phyloP scores from a whole-genome alignment of 2,329 filamentous ascomycete species.

The Diaporthe caulivora region DNA sequence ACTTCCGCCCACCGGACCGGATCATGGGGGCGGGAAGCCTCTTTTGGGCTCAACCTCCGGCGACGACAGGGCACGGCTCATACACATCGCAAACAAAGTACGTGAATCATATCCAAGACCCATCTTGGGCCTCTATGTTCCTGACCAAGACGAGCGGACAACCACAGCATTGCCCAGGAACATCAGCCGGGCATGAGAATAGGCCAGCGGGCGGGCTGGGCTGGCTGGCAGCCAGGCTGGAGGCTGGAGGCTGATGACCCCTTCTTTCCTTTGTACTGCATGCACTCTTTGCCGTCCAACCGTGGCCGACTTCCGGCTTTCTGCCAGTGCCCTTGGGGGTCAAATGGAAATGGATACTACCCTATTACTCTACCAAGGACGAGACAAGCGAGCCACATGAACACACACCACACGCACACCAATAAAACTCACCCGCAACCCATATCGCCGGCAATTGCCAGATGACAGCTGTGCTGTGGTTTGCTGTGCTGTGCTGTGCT shows the following conservation, averaged over 20 bases:
- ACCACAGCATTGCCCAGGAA: background rate
- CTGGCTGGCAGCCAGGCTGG: background rate
- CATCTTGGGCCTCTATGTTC: background rate
- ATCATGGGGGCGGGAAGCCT: background rate
- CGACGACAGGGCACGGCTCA: slow-evolving; percentile 18
- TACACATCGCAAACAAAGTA: slow-evolving; percentile 4
- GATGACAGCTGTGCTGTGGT: slow-evolving; percentile 16
- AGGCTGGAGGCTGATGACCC: slow-evolving; percentile 6
- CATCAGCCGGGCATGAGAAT: slow-evolving; percentile 31
- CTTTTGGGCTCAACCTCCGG: background rate
- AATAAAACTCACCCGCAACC: too few species aligned
- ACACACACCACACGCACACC: background rate
- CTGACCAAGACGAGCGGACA: background rate
- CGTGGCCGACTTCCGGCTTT: slow-evolving; percentile 30
- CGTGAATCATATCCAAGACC: background rate
- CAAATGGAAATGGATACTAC: background rate
- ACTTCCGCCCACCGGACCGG: background rate
- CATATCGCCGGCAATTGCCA: slow-evolving; percentile 19
- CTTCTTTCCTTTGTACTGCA: too few species aligned
- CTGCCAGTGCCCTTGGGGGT: background rate
- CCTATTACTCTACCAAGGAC: background rate
- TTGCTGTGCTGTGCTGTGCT: background rate
- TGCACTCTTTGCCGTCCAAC: background rate
- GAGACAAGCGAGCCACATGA: slow-evolving; percentile 26
- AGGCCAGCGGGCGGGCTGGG: slow-evolving; percentile 12